Evolutionary conservation across 2,329 filamentous ascomycete species (phyloP), one percentile per base, ranked within the genome.

Genomic region (Penicillium sp.): DNA sequence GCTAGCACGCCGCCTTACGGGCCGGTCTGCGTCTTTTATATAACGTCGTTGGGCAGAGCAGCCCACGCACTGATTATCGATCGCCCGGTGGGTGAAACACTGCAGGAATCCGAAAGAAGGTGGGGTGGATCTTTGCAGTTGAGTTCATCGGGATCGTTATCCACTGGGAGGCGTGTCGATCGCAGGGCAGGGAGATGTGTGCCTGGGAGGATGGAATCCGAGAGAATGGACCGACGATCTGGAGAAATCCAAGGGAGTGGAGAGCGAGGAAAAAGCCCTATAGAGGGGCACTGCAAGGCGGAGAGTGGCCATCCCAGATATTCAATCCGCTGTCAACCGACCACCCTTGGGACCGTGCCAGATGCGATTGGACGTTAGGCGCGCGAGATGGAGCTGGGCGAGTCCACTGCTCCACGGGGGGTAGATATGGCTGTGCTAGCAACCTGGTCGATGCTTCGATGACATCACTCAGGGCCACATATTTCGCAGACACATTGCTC

Each of bases 81-180:
- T 34, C 13, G 27, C 39, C 48, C 40, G 26, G 20, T 21, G 40
- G 27, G 47, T 51, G 34, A 48, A 46, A 23, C 34, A 46, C 12
- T 12, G 24, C 26, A 29, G 41, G 39, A 47, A 41, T 41, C 32
- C 32, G 34, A 27, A 13, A 15, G 7, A 47, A 39, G 26, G 37
- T 32, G 26, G 39, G 36, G 49, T 50, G 55, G 49, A 44, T 45
- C 26, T 40, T 33, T 45, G 39, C 32, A 39, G 29, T 39, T 23
- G 20, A 36, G 32, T 23, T 52, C 47, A 53, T 52, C 36, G 44
- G 39, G 43, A 50, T 32, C 32, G 21, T 49, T 51, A 39, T 26
- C 46, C 44, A 54, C 52, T 32, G 29, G 37, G 46, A 50, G 46
- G 26, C 24, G 46, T 45, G 42, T 37, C 51, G 46, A 48, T 39